Conservation (phyloP, 2,329 filamentous ascomycete species). For the Trichoderma polysporum region DNA sequence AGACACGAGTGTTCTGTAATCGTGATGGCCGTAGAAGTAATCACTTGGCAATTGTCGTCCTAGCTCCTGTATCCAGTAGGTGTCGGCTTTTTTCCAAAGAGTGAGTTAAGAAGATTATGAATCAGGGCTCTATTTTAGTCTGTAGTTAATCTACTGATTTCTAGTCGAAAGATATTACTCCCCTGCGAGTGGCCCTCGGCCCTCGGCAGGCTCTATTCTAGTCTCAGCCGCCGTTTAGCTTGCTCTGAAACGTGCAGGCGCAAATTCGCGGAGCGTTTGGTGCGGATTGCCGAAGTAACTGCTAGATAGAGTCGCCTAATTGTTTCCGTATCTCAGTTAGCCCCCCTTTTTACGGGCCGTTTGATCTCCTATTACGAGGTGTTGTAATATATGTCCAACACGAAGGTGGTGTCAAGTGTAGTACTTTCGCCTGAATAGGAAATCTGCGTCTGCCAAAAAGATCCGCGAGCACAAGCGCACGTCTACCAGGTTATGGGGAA, state of each 20-base stretch:
- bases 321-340: neutral
- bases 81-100: neutral
- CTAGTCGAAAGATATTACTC: neutral
- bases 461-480: neutral
- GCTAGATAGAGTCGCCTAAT: neutral
- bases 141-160: neutral
- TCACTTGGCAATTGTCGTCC: neutral
- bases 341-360: neutral
- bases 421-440: neutral
- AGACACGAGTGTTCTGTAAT: neutral
- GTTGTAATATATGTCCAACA: neutral
- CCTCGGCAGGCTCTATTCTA: neutral
- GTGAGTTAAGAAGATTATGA: neutral
- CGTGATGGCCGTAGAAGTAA: neutral
- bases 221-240: neutral
- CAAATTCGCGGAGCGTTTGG: neutral
- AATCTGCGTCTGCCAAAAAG: constrained; percentile 3
- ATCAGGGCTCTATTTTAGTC: neutral
- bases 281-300: neutral
- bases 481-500: too few species aligned
- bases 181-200: neutral
- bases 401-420: neutral
- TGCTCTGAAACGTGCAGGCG: neutral
- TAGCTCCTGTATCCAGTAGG: neutral
- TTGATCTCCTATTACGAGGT: neutral